Evolutionary conservation across 2,329 filamentous ascomycete species (phyloP).

Genomic region (Fusarium euwallaceae): DNA sequence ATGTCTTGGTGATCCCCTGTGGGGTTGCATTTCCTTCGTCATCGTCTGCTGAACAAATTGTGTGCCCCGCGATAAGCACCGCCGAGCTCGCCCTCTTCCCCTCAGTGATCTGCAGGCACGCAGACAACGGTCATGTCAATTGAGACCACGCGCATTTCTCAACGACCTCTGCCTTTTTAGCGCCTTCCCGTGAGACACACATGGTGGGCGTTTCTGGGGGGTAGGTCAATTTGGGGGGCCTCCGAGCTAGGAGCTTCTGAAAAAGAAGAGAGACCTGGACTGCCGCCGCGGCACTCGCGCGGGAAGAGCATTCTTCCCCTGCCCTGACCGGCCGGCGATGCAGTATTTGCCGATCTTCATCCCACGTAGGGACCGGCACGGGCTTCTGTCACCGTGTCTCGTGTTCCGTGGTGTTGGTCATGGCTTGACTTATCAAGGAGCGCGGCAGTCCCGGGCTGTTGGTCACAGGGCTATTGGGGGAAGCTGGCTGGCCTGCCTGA

Average conservation of each 20-base stretch:
- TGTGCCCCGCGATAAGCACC: conserved; percentile 36
- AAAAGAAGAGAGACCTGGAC: not conserved
- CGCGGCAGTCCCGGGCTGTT: conserved; percentile 27
- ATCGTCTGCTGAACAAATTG: conserved; percentile 15
- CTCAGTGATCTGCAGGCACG: conserved; percentile 44
- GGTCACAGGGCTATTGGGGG: conserved; percentile 18
- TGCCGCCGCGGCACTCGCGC: conserved; percentile 15
- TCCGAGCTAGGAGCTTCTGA: conserved; percentile 1
- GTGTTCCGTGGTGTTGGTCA: conserved; percentile 18
- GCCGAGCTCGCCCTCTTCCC: conserved; percentile 27
- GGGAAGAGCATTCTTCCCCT: conserved; percentile 6
- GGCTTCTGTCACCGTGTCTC: conserved; percentile 7
- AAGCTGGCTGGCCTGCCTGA: conserved; percentile 6
- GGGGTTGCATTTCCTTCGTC: conserved; percentile 33
- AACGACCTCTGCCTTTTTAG: conserved; percentile 1
- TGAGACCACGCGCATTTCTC: conserved; percentile 20
- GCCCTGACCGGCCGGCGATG: conserved; percentile 6
- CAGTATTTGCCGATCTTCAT: conserved; percentile 37
- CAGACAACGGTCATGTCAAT: conserved; percentile 13
- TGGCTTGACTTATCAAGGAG: conserved; percentile 12
- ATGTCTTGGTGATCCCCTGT: conserved; percentile 21
- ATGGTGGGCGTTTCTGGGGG: not conserved
- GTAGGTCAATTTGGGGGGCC: not conserved
- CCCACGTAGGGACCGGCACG: conserved; percentile 26
- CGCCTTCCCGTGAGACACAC: conserved; percentile 4